phyloP scores from a whole-genome alignment of 257 asterid genomes.

The Scutellaria barbata region DNA sequence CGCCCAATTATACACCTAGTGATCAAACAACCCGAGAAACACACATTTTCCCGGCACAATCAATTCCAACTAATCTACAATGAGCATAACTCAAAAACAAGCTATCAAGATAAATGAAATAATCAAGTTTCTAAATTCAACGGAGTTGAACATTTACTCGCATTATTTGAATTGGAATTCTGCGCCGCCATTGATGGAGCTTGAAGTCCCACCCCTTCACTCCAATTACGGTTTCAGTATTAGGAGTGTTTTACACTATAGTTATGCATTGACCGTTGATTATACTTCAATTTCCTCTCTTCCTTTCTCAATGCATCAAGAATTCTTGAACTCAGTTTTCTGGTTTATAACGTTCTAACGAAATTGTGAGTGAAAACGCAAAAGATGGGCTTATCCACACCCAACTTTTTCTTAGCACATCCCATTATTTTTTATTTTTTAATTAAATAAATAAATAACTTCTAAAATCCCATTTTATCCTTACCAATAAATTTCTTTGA shows the following conservation, averaged over 20 bases:
- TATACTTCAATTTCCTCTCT: slow-evolving; percentile 13
- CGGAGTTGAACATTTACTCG: slow-evolving; percentile 34
- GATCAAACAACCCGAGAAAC: slow-evolving; percentile 4
- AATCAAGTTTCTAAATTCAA: neutral
- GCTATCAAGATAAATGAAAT: neutral
- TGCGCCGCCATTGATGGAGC: slow-evolving; percentile 34
- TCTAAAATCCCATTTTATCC: too few relatives aligned
- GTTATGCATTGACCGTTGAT: slow-evolving; percentile 15
- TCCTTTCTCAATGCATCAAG: neutral
- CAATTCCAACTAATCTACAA: slow-evolving; percentile 11
- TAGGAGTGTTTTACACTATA: neutral
- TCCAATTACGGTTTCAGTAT: slow-evolving; percentile 31
- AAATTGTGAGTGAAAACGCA: too few relatives aligned
- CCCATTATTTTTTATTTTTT: too few relatives aligned
- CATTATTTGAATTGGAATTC: slow-evolving; percentile 31
- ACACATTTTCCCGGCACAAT: neutral
- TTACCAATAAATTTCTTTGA: too few relatives aligned
- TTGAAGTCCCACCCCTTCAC: slow-evolving; percentile 17
- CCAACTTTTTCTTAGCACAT: too few relatives aligned
- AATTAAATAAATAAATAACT: too few relatives aligned
- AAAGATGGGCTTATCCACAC: too few relatives aligned
- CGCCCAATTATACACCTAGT: neutral
- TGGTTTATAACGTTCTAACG: too few relatives aligned
- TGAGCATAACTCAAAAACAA: neutral
- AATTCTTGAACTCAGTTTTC: neutral